Percentiles rank a stretch among this genome's conserved stretches.
These are phyloP conservation scores for Coriolopsis trogii DNA, from an alignment of 1,284 basidiomycete species.

Conservation along the genomic window DNA sequence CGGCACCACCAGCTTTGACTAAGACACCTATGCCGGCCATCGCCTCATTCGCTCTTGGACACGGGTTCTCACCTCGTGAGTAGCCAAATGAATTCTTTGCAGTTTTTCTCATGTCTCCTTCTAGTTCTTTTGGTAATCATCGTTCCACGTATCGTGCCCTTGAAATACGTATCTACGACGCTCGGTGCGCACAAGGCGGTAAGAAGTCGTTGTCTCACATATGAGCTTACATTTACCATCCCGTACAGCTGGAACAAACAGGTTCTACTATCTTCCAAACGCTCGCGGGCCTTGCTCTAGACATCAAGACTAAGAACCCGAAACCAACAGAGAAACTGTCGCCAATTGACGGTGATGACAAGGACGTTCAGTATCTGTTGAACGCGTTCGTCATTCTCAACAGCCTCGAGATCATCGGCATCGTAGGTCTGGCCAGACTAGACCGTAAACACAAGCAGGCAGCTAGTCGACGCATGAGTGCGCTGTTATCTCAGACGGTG, in stretches of 20 bases:
- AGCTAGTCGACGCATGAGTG: conserved; percentile 22
- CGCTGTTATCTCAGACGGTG: conserved; percentile 23
- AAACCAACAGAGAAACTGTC: conserved; percentile 5
- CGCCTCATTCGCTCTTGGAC: conserved; percentile 63
- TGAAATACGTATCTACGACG: conserved; percentile 77
- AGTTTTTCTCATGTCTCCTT: not conserved
- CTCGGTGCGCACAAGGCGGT: conserved; percentile 81
- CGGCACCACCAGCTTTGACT: conserved; percentile 59
- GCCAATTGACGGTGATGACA: conserved; percentile 24
- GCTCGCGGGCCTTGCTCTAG: conserved; percentile 66
- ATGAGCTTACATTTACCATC: not conserved
- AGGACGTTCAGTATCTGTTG: conserved; percentile 54
- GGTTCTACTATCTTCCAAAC: conserved; percentile 75
- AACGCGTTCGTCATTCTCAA: conserved; percentile 64
- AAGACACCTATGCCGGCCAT: conserved; percentile 64
- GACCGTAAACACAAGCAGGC: conserved; percentile 40
- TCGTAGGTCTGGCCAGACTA: conserved; percentile 51
- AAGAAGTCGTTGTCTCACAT: conserved; percentile 32
- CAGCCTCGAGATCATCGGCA: conserved; percentile 55
- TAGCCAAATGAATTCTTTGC: conserved; percentile 13
- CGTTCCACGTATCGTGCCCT: conserved; percentile 71
- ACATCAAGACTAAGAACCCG: conserved; percentile 42
- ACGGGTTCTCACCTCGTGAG: conserved; percentile 74
- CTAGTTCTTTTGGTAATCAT: conserved; percentile 74
- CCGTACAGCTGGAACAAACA: conserved; percentile 68